phyloP scores from a whole-genome alignment of 495 filamentous ascomycete species.

The Penicillium herquei region DNA sequence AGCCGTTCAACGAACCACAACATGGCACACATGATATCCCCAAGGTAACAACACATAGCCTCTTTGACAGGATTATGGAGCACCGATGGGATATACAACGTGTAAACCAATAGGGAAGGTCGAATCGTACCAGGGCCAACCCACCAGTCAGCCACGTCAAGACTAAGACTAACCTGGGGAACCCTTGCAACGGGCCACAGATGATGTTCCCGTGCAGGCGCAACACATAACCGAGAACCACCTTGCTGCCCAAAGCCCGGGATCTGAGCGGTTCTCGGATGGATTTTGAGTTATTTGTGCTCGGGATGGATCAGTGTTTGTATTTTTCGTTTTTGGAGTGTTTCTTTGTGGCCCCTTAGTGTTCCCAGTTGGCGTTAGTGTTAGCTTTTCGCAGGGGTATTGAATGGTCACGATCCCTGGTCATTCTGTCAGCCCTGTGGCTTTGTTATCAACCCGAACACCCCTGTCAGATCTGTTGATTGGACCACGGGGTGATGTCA shows the following conservation, averaged over 20 bases:
- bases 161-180: background rate
- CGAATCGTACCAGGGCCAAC: background rate
- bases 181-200: background rate
- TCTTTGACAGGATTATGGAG: too few relatives aligned
- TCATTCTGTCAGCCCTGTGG: constrained; percentile 6
- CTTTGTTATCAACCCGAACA: background rate
- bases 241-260: constrained; percentile 7
- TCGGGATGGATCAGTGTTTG: background rate
- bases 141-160: background rate
- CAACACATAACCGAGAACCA: background rate
- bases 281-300: background rate
- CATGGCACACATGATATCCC: too few relatives aligned
- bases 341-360: too few relatives aligned
- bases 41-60: too few relatives aligned
- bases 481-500: background rate
- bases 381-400: too few relatives aligned
- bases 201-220: constrained; percentile 3
- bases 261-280: background rate
- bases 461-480: background rate
- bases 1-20: too few relatives aligned
- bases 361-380: too few relatives aligned
- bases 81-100: too few relatives aligned
- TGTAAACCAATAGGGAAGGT: too few relatives aligned
- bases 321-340: too few relatives aligned
- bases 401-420: constrained; percentile 1